These are phyloP conservation scores for Phytophthora citricola DNA, from an alignment of 352 stramenopile species.

Conservation along the genomic window DNA sequence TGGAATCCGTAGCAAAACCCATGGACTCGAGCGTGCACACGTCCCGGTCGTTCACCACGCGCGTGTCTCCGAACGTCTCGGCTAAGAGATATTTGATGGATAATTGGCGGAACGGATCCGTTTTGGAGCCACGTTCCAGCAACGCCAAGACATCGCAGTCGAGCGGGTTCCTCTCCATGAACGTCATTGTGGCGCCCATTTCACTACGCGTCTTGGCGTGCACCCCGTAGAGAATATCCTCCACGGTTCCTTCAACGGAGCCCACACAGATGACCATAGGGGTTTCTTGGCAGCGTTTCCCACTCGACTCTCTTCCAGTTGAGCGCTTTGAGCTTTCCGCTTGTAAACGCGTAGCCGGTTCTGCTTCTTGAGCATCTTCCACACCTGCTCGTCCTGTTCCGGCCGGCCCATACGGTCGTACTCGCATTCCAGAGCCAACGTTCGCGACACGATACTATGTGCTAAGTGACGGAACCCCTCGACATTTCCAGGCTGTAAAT, in stretches of 20 bases:
- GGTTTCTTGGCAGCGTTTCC: constrained; percentile 25
- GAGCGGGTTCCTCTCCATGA: constrained; percentile 46
- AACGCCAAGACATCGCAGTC: constrained; percentile 58
- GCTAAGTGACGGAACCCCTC: constrained; percentile 48
- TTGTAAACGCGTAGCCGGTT: constrained; percentile 59
- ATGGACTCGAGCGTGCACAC: constrained; percentile 59
- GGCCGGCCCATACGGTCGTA: constrained; percentile 41
- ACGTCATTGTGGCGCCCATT: constrained; percentile 59
- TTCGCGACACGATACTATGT: constrained; percentile 55
- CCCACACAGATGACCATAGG: constrained; percentile 63
- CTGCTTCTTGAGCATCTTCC: constrained; percentile 49
- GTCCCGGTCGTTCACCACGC: constrained; percentile 60
- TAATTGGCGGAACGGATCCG: constrained; percentile 62
- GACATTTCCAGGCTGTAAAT: constrained; percentile 39
- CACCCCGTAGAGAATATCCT: constrained; percentile 64
- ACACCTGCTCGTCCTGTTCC: constrained; percentile 36
- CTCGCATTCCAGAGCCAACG: constrained; percentile 54
- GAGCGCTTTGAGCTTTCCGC: constrained; percentile 19
- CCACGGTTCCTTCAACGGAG: constrained; percentile 54
- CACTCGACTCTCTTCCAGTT: constrained; percentile 19
- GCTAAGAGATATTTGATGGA: constrained; percentile 64
- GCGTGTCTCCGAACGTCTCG: constrained; percentile 48
- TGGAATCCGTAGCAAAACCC: constrained; percentile 44
- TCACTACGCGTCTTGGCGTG: constrained; percentile 64
- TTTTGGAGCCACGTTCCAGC: constrained; percentile 47